These are phyloP conservation scores for Exophiala sp. DNA, from an alignment of 2,329 filamentous ascomycete genomes.

Conservation along the genomic window DNA sequence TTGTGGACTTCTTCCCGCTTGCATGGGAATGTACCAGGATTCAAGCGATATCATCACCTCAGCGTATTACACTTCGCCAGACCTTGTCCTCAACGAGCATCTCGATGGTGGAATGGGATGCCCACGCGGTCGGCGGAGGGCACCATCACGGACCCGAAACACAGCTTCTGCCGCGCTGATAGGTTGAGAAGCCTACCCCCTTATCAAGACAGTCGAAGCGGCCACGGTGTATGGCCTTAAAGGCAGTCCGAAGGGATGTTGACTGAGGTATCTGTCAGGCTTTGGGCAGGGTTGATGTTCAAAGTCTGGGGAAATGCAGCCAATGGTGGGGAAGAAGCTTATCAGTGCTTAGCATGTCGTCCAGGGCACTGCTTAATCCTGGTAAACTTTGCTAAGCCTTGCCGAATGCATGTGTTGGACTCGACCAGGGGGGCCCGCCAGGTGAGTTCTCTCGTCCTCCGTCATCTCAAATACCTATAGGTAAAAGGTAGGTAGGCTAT, in stretches of 20 bases:
- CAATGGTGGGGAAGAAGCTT: conserved; percentile 22
- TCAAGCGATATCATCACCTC: conserved; percentile 18
- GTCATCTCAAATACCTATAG: no score
- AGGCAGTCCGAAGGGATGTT: conserved; percentile 5
- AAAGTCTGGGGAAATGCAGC: conserved; percentile 11
- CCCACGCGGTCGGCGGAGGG: neutral
- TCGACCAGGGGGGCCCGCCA: no score
- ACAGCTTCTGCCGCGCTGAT: neutral
- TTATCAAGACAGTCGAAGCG: conserved; percentile 11
- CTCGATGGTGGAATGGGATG: conserved; percentile 5
- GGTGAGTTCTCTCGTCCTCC: no score
- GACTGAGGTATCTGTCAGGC: neutral
- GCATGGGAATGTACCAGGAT: no score
- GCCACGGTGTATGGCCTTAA: conserved; percentile 10
- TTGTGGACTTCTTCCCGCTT: no score
- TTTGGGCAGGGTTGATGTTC: neutral
- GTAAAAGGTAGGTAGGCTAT: no score
- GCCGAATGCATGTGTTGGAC: neutral
- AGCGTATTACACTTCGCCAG: conserved; percentile 8
- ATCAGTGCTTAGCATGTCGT: conserved; percentile 18
- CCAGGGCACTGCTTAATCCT: neutral
- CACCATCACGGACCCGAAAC: conserved; percentile 13
- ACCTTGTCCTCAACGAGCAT: neutral
- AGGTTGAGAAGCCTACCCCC: conserved; percentile 6
- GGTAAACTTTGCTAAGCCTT: conserved; percentile 21